Evolutionary conservation across 345 rosid genomes (phyloP).

Genomic region (Streptanthus diversifolius): DNA sequence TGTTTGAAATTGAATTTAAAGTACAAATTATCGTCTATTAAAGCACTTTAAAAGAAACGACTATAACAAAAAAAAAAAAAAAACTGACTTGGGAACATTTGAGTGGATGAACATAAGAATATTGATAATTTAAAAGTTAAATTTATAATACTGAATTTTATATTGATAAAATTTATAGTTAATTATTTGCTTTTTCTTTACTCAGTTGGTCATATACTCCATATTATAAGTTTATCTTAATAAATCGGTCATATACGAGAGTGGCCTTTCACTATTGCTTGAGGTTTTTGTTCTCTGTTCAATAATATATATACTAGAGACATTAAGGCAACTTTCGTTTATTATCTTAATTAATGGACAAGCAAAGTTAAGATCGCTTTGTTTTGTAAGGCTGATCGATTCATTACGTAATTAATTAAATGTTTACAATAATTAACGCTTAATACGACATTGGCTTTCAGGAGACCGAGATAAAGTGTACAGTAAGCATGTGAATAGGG

Average conservation of each 20-base stretch:
- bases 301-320: neutral
- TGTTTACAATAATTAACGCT: slow-evolving; percentile 2
- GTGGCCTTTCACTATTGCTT: slow-evolving; percentile 33
- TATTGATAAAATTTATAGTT: neutral
- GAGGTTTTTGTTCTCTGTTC: slow-evolving; percentile 29
- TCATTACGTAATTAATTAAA: slow-evolving; percentile 8
- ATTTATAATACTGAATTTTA: too few relatives aligned
- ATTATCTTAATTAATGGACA: slow-evolving; percentile 19
- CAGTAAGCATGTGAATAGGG: slow-evolving; percentile 38
- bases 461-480: slow-evolving; percentile 34
- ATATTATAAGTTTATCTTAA: neutral
- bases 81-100: neutral
- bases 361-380: slow-evolving; percentile 26
- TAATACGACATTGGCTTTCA: slow-evolving; percentile 39
- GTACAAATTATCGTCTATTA: too few relatives aligned
- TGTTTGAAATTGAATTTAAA: too few relatives aligned
- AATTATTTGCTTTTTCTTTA: neutral
- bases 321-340: slow-evolving; percentile 19
- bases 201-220: neutral
- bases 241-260: neutral
- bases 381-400: slow-evolving; percentile 27
- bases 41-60: neutral
- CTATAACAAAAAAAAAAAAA: neutral
- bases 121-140: too few relatives aligned
- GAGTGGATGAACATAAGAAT: neutral